These are phyloP conservation scores for Prillingera fragicola DNA, from an alignment of 1,284 basidiomycete genomes.

Conservation along the genomic window DNA sequence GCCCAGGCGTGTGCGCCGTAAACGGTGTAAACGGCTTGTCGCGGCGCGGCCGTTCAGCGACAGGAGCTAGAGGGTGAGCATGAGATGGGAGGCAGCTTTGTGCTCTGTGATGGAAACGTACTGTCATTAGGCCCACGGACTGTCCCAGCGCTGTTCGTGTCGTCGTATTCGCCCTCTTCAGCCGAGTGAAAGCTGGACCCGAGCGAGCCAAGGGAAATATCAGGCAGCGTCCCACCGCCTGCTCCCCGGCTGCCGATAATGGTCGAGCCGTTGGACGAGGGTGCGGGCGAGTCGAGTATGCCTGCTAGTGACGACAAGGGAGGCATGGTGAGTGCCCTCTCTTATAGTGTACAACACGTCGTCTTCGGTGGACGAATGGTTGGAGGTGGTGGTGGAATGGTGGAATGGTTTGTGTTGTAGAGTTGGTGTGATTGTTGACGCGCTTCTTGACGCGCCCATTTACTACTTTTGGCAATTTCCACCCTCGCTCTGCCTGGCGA, in stretches of 20 bases:
- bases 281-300: conserved; percentile 35
- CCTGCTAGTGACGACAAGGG: conserved; percentile 32
- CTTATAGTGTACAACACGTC: too few relatives aligned
- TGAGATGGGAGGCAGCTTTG: too few relatives aligned
- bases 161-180: conserved; percentile 29
- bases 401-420: background rate
- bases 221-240: conserved; percentile 40
- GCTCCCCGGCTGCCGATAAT: conserved; percentile 3
- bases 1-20: conserved; percentile 12
- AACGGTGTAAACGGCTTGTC: conserved; percentile 5
- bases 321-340: conserved; percentile 21
- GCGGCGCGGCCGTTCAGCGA: too few relatives aligned
- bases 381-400: background rate
- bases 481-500: too few relatives aligned
- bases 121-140: background rate
- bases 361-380: background rate
- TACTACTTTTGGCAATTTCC: conserved; percentile 3
- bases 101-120: too few relatives aligned
- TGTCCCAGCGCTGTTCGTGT: background rate
- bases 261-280: conserved; percentile 33
- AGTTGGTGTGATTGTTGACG: conserved; percentile 8
- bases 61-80: too few relatives aligned
- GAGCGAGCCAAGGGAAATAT: conserved; percentile 44
- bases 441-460: background rate
- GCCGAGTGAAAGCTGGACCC: conserved; percentile 45